Evolutionary conservation across 805 yeast species (phyloP).

Genomic region (Metschnikowia gelsemii): DNA sequence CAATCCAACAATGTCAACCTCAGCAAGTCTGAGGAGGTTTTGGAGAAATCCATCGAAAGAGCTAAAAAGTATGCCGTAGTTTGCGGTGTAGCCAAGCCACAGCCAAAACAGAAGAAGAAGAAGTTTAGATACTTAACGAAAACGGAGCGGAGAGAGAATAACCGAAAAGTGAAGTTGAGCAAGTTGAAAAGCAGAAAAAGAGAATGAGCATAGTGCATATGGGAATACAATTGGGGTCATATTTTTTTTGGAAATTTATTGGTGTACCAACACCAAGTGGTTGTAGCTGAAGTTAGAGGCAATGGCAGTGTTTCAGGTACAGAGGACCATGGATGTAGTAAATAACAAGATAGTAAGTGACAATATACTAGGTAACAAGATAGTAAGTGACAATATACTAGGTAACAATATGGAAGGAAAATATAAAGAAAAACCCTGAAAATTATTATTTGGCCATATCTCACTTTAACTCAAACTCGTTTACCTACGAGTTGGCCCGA

Average conservation of each 20-base stretch:
- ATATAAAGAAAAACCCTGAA: no score
- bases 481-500: no score
- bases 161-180: slow-evolving; percentile 35
- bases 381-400: no score
- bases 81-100: slow-evolving; percentile 48
- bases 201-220: slow-evolving; percentile 12
- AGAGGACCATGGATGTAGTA: no score
- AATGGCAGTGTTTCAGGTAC: no score
- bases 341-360: no score
- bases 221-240: slow-evolving; percentile 5
- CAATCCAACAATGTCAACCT: slow-evolving; percentile 71
- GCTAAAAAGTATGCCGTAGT: slow-evolving; percentile 83
- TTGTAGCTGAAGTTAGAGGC: neutral
- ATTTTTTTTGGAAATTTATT: no score
- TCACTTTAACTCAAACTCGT: no score
- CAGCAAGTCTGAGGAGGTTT: slow-evolving; percentile 61
- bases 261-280: neutral
- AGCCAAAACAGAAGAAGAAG: slow-evolving; percentile 37
- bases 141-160: slow-evolving; percentile 61
- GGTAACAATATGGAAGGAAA: no score
- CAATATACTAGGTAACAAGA: no score
- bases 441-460: no score
- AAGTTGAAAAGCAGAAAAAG: slow-evolving; percentile 22
- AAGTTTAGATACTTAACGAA: slow-evolving; percentile 88
- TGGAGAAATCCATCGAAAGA: slow-evolving; percentile 69